Evolutionary conservation across 2,329 filamentous ascomycete genomes (phyloP).

Genomic region (Zelopaecilomyces penicillatus): DNA sequence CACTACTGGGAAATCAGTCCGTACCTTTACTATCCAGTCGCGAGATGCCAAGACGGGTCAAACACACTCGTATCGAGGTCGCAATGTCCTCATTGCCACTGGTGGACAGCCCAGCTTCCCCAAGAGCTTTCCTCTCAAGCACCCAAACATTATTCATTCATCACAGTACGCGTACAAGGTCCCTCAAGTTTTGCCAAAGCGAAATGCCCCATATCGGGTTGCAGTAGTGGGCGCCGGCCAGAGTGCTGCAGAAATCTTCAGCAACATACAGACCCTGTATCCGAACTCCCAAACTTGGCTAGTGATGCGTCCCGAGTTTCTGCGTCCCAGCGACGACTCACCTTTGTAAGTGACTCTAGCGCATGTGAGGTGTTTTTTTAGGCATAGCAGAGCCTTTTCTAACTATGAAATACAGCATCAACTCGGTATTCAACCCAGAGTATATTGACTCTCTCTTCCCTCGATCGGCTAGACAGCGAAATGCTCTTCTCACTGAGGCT

Average conservation of each 20-base stretch:
- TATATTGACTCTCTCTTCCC: constrained; percentile 70
- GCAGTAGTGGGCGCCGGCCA: constrained; percentile 86
- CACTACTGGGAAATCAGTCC: constrained; percentile 36
- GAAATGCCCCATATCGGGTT: constrained; percentile 56
- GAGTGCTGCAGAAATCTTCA: constrained; percentile 91
- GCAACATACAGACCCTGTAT: constrained; percentile 74
- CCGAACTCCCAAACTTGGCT: constrained; percentile 71
- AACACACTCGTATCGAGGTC: constrained; percentile 44
- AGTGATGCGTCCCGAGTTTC: constrained; percentile 72
- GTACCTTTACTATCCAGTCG: constrained; percentile 60
- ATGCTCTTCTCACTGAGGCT: constrained; percentile 54
- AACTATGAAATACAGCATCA: constrained; percentile 57
- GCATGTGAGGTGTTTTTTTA: neutral
- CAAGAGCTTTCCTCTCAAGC: constrained; percentile 55
- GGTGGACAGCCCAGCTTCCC: constrained; percentile 63
- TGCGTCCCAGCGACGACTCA: constrained; percentile 89
- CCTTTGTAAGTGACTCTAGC: constrained; percentile 61
- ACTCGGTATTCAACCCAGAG: constrained; percentile 90
- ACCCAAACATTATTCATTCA: constrained; percentile 75
- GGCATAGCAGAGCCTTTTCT: constrained; percentile 10
- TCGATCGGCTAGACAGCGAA: constrained; percentile 54
- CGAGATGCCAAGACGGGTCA: constrained; percentile 51
- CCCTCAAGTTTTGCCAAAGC: constrained; percentile 49
- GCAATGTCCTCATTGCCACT: constrained; percentile 55
- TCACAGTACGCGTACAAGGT: constrained; percentile 70